Evolutionary conservation across 225 moss, liverwort and hornwort species (phyloP).

Genomic region (Pseudisothecium myosuroides): DNA sequence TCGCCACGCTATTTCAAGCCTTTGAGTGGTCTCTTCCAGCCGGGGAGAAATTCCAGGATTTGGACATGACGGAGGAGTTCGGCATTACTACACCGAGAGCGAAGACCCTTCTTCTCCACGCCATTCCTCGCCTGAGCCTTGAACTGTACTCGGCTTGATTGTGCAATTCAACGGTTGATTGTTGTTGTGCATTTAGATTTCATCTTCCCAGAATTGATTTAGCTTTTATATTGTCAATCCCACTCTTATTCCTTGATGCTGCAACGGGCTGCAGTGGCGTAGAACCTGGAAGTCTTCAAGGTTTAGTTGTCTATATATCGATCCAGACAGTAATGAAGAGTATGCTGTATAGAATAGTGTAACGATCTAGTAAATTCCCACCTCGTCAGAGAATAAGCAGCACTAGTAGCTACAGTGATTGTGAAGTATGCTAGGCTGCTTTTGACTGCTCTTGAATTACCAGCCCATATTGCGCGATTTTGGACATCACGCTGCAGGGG

Average conservation of each 20-base stretch:
- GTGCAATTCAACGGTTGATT: neutral
- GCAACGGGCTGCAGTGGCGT: no score
- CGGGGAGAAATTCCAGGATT: neutral
- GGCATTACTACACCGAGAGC: conserved; percentile 2
- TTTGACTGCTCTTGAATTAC: no score
- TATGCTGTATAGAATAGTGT: neutral
- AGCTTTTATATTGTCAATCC: neutral
- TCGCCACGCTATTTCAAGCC: conserved; percentile 1
- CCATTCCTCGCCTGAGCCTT: neutral
- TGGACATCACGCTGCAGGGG: neutral
- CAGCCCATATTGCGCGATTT: neutral
- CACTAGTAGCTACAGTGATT: neutral
- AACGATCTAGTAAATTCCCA: neutral
- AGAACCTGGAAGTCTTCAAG: neutral
- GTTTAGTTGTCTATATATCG: neutral
- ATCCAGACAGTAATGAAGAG: neutral
- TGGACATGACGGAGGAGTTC: conserved; percentile 8
- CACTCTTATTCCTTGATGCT: neutral
- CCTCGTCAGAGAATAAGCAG: neutral
- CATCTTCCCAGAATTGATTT: no score
- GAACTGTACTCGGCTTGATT: neutral
- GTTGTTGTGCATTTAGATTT: no score
- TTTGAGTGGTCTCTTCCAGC: conserved; percentile 14
- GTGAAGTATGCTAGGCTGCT: neutral
- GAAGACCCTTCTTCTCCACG: neutral